phyloP scores from a whole-genome alignment of 148 eudicot species.

The Euryodendron excelsum region DNA sequence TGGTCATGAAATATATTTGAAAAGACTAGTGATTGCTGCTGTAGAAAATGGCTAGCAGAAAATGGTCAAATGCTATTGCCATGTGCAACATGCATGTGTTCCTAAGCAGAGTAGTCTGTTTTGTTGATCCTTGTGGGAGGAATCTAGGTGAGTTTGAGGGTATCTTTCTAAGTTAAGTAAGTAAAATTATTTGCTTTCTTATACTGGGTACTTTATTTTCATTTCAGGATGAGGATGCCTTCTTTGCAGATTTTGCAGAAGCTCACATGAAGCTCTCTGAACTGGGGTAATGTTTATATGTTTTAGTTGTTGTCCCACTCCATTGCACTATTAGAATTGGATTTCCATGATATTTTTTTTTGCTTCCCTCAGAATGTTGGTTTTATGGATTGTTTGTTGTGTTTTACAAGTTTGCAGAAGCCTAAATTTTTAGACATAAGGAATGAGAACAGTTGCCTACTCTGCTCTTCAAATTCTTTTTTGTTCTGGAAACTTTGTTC shows the following conservation, averaged over 20 bases:
- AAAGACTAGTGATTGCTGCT: too few relatives aligned
- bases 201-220: background rate
- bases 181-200: background rate
- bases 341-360: background rate
- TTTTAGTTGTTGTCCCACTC: too few relatives aligned
- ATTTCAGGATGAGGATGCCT: slow-evolving; percentile 87
- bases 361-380: background rate
- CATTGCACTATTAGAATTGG: too few relatives aligned
- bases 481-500: background rate
- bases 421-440: slow-evolving; percentile 31
- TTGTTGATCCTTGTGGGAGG: too few relatives aligned
- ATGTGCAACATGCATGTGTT: background rate
- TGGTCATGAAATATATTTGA: too few relatives aligned
- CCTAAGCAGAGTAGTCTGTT: too few relatives aligned
- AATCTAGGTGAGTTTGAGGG: too few relatives aligned
- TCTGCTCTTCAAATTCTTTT: background rate
- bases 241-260: slow-evolving; percentile 86
- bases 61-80: background rate
- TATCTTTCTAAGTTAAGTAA: background rate
- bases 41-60: too few relatives aligned
- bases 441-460: background rate
- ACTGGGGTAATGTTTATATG: slow-evolving; percentile 51
- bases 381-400: background rate
- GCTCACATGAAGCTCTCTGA: slow-evolving; percentile 91
- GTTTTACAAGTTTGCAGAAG: slow-evolving; percentile 57